Evolutionary conservation across 148 eudicot species (phyloP), one percentile per base, ranked within the genome.

Genomic region (Polygonum maritimum): DNA sequence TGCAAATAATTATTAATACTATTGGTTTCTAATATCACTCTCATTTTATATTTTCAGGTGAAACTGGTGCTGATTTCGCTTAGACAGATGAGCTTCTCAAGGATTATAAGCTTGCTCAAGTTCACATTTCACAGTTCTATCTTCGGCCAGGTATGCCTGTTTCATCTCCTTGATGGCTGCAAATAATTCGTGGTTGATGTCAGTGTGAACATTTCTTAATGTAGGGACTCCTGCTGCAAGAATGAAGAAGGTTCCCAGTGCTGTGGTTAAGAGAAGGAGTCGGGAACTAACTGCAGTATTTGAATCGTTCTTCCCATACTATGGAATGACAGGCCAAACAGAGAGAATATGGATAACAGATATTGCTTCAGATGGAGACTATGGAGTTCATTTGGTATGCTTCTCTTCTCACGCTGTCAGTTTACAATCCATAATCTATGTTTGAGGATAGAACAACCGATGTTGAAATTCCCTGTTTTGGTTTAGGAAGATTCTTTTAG

Each of bases 81-180:
- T 80, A 88, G 77, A 95, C 97, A 31, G 84, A 90, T 48, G 82
- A 83, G 81, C 99, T 92, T 55, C 84, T 92, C 33, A 90, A 91
- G 81, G 85, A 89, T 10, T 92, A 91, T 84, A 92, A 90, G 84
- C 78, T 95, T 48, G 80, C 99, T 82, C 97, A 95, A 88, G 99
- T 95, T 86, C 99, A 95, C 81, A 95, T 95, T 77, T 95, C 98
- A 67, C 99, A 95, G 63, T 95, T 95, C 80, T 95, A 95, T 88
- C 96, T 97, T 48, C 88, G 99, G 36, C 99, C 99, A 69, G 99
- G 99, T 95, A 86, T 80, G 79, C 55, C 60, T 13, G 76, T 76
- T 49, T 55, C 54, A 72, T 21, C 0, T 36, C 3, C 6, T 36
- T 16, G 33, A 41, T 38, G 19, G 73, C 18, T 38, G 16, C 14